Evolutionary conservation across 2,329 filamentous ascomycete genomes (phyloP), one percentile per base, ranked within the genome.

Genomic region (Colletotrichum nymphaeae): DNA sequence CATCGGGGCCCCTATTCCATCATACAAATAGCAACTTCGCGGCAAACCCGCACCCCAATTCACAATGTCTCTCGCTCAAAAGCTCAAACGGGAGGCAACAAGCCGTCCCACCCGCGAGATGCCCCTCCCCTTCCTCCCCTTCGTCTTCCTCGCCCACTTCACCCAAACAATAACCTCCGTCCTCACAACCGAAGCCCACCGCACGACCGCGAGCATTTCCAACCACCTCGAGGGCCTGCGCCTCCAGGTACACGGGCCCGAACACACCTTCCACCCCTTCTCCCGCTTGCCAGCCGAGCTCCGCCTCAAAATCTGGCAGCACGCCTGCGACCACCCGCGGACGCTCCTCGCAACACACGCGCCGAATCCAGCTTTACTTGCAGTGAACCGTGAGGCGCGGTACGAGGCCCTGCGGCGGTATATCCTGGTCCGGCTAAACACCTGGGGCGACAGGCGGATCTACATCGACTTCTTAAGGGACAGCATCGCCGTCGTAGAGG

Each of bases 131-230:
- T 57, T 73, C 16, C 49, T 73, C 24, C 71, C 71, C 16, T 26
- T 73, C 49, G 71, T 71, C 67, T 71, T 73, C 67, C 24, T 71
- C 71, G 67, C 67, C 35, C 71, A 73, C 67, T 71, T 73, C 35
- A 67, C 71, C 32, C 71, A 73, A 6, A 73, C 71, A 8, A 60
- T 70, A 14, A 52, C 67, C 22, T 30, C 35, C 9, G 56, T 73
- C 28, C 56, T 73, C 2, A 71, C 67, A 12, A 52, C 32, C 3
- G 67, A 65, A 42, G 67, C 67, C 8, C 67, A 67, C 55, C 71
- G 71, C 46, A 73, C 63, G n/a, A 70, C 71, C 11, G 30, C 60
- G 11, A 37, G 37, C 22, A 32, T 73, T 12, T 52, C 71, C 16
- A 62, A 35, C 7, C 62, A 66, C 32, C 16, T 73, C 62, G 71